These are phyloP conservation scores for Tripterygium wilfordii DNA, from an alignment of 177 flowering plant genomes.

Conservation along the genomic window DNA sequence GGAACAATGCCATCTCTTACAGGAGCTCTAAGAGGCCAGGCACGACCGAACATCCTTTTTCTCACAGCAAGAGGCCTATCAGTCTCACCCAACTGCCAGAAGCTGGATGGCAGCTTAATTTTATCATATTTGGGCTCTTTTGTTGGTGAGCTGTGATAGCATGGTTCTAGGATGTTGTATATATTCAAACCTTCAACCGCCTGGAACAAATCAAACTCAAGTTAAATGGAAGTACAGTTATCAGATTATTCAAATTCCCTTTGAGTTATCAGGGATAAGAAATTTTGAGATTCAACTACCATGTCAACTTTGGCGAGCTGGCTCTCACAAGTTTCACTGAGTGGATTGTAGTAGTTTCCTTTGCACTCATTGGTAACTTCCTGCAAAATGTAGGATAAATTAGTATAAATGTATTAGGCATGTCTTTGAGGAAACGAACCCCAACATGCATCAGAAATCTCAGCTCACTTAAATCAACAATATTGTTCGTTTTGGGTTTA, in stretches of 20 bases:
- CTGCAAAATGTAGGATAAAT: conserved; percentile 33
- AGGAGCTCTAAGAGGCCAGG: conserved; percentile 89
- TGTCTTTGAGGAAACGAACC: no score
- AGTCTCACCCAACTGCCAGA: conserved; percentile 67
- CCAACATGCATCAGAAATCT: no score
- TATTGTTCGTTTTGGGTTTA: no score
- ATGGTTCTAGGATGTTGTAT: conserved; percentile 90
- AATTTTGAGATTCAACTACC: no score
- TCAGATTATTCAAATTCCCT: not conserved
- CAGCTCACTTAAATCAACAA: no score
- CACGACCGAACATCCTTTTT: conserved; percentile 93
- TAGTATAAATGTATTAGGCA: not conserved
- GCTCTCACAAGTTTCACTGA: conserved; percentile 29
- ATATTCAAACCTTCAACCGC: conserved; percentile 54
- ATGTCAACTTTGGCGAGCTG: conserved; percentile 46
- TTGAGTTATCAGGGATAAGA: no score
- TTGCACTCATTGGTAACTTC: conserved; percentile 44
- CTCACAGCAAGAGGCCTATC: conserved; percentile 81
- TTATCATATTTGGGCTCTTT: conserved; percentile 17
- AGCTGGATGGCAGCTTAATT: conserved; percentile 62
- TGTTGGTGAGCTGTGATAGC: conserved; percentile 50
- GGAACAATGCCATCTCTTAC: conserved; percentile 84
- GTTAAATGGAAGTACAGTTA: not conserved
- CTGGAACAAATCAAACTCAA: conserved; percentile 26
- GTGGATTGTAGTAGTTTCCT: conserved; percentile 53